Percentiles rank a stretch among this genome's conserved stretches.
These are phyloP conservation scores for Myrica gale DNA, from an alignment of 306 rosid genomes.

Conservation along the genomic window DNA sequence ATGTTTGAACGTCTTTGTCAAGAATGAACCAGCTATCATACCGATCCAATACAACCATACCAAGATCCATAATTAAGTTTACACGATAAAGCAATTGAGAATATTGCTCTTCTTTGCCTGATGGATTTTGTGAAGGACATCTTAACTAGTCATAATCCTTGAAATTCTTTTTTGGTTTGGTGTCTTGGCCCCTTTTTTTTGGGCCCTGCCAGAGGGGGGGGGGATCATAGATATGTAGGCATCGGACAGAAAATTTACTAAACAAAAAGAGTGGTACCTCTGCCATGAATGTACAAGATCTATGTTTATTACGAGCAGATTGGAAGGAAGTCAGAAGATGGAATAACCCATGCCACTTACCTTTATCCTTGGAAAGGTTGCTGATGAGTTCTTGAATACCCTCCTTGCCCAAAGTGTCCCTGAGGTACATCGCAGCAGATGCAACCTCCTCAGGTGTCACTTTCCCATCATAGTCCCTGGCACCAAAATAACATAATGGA, in stretches of 20 bases:
- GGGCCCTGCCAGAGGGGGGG: not conserved
- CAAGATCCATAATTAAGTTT: not conserved
- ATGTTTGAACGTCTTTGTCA: not conserved
- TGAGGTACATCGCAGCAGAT: slow-evolving; percentile 84
- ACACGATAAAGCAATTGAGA: not conserved
- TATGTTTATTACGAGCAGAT: not conserved
- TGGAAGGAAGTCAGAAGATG: not conserved
- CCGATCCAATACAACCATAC: not conserved
- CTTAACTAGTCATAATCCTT: not conserved
- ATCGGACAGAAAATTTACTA: not conserved
- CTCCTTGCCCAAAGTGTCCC: slow-evolving; percentile 87
- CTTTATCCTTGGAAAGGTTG: slow-evolving; percentile 86
- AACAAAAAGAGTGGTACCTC: not conserved
- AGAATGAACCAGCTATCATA: not conserved
- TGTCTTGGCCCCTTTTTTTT: not conserved
- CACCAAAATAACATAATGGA: slow-evolving; percentile 17
- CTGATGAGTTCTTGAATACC: slow-evolving; percentile 88
- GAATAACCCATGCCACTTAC: slow-evolving; percentile 25
- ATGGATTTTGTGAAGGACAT: not conserved
- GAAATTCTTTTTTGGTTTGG: too few relatives aligned
- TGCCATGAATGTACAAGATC: not conserved
- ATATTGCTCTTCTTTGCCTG: not conserved
- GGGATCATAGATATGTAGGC: not conserved
- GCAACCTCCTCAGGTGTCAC: slow-evolving; percentile 99
- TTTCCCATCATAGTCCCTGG: slow-evolving; percentile 93